Base-by-base conservation (phyloP, 1,284 basidiomycete species). In the Cryptococcus floricola region DNA sequence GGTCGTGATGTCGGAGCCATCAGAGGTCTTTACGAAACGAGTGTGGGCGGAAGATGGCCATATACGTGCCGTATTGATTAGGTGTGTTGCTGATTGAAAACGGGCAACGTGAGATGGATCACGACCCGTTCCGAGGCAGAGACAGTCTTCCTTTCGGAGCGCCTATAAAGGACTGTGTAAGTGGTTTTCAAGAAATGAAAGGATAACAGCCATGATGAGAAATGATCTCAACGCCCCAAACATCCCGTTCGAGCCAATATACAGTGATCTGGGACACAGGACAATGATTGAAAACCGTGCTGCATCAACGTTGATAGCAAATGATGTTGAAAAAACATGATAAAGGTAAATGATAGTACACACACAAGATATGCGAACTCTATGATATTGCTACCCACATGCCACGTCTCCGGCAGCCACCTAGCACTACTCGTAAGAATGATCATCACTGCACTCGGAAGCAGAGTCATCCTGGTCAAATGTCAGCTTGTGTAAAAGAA, bases 381-480 rank as follows among this genome's bases (percentile, higher is more conserved):
- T 34, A 34, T n/a, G n/a, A 27, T 44, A 42, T 27, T 23, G 9
- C 49, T 44, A 51, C 39, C 39, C 31, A 16, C 41, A 42, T 9
- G n/a, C n/a, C 16, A 42, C 4, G 4, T 34, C 10, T 34, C 31
- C 31, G 31, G 10, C 31, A 34, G 10, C 31, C 31, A 10, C 31
- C 5, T 6, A 34, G 31, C 10, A 34, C 31, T 42, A 13, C 25
- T 46, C 45, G 18, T 71, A 68, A 3, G 65, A 67, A 38, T 64
- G 62, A 42, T 67, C 69, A 48, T 72, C 70, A 52, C 70, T 73
- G 56, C 63, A 51, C 34, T 71, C 71, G 19, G 69, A 72, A 65
- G 91, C 90, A 54, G 87, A 91, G 73, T 92, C 90, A 69, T 92
- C 90, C 88, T 87, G 86, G 66, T 12, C 27, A 77, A 77, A 53